A percentile compares a stretch with the other conserved stretches of the same genome.
Conservation (phyloP, 2,329 filamentous ascomycete genomes). For the Xylariaceae sp. region DNA sequence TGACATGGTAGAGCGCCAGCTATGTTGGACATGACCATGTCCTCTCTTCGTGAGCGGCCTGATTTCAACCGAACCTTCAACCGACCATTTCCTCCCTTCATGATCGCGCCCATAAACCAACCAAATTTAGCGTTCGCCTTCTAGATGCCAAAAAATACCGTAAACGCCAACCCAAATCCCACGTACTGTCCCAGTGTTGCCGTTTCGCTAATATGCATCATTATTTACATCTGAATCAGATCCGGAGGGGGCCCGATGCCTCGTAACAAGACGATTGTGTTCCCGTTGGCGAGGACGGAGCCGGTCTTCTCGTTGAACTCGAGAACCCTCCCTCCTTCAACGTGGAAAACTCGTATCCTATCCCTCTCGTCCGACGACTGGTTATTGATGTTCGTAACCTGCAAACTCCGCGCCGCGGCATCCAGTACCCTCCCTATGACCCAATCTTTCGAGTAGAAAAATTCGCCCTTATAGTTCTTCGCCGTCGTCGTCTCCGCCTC, state of each 20-base stretch:
- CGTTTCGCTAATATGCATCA: not conserved
- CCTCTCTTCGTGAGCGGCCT: no score
- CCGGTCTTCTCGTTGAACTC: conserved; percentile 87
- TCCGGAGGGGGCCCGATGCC: conserved; percentile 78
- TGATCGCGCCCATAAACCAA: not conserved
- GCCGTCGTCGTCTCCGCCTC: conserved; percentile 78
- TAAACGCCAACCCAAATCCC: conserved; percentile 23
- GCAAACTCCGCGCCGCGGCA: conserved; percentile 67
- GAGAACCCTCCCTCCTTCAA: conserved; percentile 79
- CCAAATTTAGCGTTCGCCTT: conserved; percentile 4
- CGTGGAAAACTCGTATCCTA: conserved; percentile 82
- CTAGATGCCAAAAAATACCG: conserved; percentile 17
- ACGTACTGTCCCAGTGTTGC: not conserved
- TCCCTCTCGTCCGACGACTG: conserved; percentile 68
- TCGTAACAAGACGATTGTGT: conserved; percentile 82
- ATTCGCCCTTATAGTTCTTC: conserved; percentile 75
- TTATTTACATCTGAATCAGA: conserved; percentile 52
- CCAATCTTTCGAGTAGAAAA: conserved; percentile 80
- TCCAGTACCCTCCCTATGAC: conserved; percentile 81
- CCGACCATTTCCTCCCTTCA: not conserved
- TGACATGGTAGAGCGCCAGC: conserved; percentile 5
- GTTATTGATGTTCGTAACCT: conserved; percentile 82
- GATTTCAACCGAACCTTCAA: no score
- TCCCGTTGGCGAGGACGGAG: conserved; percentile 65
- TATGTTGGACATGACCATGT: not conserved